phyloP scores from a whole-genome alignment of 371 early-diverging fungal genomes.

The Mucor irregularis region DNA sequence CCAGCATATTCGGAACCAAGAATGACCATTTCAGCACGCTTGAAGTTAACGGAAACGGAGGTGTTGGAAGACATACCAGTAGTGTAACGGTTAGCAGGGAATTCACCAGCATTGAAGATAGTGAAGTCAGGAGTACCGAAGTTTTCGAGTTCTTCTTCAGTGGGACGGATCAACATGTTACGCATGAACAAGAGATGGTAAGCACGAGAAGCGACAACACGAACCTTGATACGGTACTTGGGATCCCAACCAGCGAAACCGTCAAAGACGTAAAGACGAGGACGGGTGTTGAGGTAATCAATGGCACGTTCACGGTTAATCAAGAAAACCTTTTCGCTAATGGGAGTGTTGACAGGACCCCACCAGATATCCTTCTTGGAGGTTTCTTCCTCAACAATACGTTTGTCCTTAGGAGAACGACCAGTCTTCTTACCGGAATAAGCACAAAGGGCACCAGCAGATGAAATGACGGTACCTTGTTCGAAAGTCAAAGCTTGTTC shows the following conservation, averaged over 20 bases:
- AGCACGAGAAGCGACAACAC: slow-evolving; percentile 93
- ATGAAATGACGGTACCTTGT: slow-evolving; percentile 86
- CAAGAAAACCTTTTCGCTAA: slow-evolving; percentile 87
- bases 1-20: slow-evolving; percentile 98
- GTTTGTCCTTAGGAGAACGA: slow-evolving; percentile 93
- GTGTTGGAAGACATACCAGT: slow-evolving; percentile 97
- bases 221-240: slow-evolving; percentile 95
- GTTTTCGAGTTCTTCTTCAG: slow-evolving; percentile 85
- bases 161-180: slow-evolving; percentile 98
- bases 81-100: slow-evolving; percentile 96
- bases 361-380: slow-evolving; percentile 90
- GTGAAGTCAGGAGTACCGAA: slow-evolving; percentile 97
- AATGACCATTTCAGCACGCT: slow-evolving; percentile 82
- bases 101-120: slow-evolving; percentile 96
- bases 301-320: slow-evolving; percentile 95
- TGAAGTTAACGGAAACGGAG: slow-evolving; percentile 90
- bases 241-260: slow-evolving; percentile 96
- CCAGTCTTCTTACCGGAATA: slow-evolving; percentile 92
- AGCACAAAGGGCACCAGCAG: slow-evolving; percentile 91
- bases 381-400: slow-evolving; percentile 89
- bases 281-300: slow-evolving; percentile 95
- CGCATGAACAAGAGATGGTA: slow-evolving; percentile 97
- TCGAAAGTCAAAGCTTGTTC: slow-evolving; percentile 94
- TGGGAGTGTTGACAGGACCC: slow-evolving; percentile 95
- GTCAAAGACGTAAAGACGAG: slow-evolving; percentile 94